These are phyloP conservation scores for Striga asiatica DNA, from an alignment of 257 asterid species.

Conservation along the genomic window DNA sequence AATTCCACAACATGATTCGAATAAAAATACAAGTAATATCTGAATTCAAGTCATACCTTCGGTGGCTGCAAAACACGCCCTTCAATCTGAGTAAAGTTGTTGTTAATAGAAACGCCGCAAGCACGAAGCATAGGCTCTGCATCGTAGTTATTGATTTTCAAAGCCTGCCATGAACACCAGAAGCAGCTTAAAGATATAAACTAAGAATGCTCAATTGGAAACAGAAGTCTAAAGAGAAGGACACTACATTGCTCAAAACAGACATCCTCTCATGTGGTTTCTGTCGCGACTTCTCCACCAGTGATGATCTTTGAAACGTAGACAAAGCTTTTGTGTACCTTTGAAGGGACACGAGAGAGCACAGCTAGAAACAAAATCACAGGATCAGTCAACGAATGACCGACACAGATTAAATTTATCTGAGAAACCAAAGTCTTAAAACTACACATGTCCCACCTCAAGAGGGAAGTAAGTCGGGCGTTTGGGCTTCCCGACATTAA, in stretches of 20 bases:
- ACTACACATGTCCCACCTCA: conserved; percentile 41
- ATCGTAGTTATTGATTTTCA: conserved; percentile 66
- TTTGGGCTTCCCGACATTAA: conserved; percentile 84
- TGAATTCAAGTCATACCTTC: conserved; percentile 34
- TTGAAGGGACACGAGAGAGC: conserved; percentile 70
- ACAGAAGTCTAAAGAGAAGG: conserved; percentile 14
- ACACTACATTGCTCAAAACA: conserved; percentile 48
- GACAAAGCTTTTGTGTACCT: conserved; percentile 74
- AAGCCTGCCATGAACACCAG: conserved; percentile 41
- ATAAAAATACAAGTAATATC: not conserved
- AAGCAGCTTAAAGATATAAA: conserved; percentile 4
- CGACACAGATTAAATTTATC: not conserved
- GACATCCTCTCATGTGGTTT: conserved; percentile 84
- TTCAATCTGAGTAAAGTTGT: conserved; percentile 63
- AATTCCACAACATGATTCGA: not conserved
- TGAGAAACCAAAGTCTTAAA: not conserved
- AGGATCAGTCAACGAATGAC: conserved; percentile 2
- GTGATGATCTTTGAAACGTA: conserved; percentile 62
- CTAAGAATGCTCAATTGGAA: not conserved
- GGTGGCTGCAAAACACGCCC: conserved; percentile 86
- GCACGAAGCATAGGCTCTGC: conserved; percentile 72
- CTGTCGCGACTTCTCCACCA: conserved; percentile 85
- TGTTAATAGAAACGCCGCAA: conserved; percentile 59
- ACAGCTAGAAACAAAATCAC: conserved; percentile 33
- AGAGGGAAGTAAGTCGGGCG: conserved; percentile 79